Percentiles rank a stretch among this genome's conserved stretches.
Evolutionary conservation across 2,329 filamentous ascomycete genomes (phyloP).

Genomic region (Scolecobasidium constrictum): DNA sequence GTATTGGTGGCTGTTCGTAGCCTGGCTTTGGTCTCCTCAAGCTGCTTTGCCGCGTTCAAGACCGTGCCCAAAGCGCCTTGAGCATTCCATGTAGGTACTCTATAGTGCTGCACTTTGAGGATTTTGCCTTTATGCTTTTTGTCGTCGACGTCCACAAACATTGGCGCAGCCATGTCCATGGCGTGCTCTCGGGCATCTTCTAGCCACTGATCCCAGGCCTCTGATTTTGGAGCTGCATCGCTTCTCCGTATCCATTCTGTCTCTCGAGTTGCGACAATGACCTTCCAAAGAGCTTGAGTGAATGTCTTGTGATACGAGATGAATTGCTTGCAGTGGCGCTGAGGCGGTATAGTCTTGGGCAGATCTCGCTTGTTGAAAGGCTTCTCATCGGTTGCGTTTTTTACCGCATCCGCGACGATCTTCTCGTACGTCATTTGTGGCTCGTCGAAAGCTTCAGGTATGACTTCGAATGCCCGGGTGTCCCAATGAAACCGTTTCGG

Average conservation of each 20-base stretch:
- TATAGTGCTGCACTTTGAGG: background rate
- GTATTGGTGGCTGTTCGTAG: background rate
- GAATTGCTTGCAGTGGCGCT: slow-evolving; percentile 10
- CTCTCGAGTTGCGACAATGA: slow-evolving; percentile 34
- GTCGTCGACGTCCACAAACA: background rate
- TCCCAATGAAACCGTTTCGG: slow-evolving; percentile 38
- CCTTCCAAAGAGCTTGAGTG: slow-evolving; percentile 38
- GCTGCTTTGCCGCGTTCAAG: background rate
- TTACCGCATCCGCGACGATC: background rate
- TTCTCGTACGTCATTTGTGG: background rate
- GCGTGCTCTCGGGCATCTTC: slow-evolving; percentile 17
- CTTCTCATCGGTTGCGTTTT: background rate
- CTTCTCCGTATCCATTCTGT: slow-evolving; percentile 31
- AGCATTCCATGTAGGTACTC: slow-evolving; percentile 10
- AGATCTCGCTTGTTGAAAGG: background rate
- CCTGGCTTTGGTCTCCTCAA: background rate
- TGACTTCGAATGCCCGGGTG: slow-evolving; percentile 31
- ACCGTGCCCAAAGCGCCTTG: background rate
- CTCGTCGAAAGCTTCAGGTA: slow-evolving; percentile 22
- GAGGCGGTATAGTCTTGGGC: slow-evolving; percentile 1
- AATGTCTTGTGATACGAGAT: slow-evolving; percentile 23
- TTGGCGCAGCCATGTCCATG: background rate
- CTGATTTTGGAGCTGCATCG: slow-evolving; percentile 30
- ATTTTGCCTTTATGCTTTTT: background rate
- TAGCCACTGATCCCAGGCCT: slow-evolving; percentile 32